phyloP scores from a whole-genome alignment of 345 rosid genomes.

The Eutrema japonicum region DNA sequence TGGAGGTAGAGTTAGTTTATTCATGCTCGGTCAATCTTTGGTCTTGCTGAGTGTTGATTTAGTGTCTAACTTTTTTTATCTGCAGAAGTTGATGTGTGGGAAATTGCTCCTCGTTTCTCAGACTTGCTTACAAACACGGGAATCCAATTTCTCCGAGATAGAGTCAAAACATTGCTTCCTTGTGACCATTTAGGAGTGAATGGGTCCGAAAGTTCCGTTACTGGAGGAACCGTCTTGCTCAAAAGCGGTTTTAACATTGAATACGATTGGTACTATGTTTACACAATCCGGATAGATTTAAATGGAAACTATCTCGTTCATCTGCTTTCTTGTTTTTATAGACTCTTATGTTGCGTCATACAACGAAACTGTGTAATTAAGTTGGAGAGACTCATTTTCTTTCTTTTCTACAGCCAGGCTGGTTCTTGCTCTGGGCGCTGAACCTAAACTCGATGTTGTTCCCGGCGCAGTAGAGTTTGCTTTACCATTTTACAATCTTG shows the following conservation, averaged over 20 bases:
- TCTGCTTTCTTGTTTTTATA: conserved; percentile 14
- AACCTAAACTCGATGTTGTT: conserved; percentile 75
- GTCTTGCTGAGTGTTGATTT: conserved; percentile 20
- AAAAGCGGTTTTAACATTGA: conserved; percentile 80
- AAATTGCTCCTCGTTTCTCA: conserved; percentile 91
- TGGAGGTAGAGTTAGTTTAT: conserved; percentile 58
- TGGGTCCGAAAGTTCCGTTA: conserved; percentile 51
- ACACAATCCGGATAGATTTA: conserved; percentile 2
- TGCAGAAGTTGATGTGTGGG: conserved; percentile 98
- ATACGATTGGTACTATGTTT: conserved; percentile 84
- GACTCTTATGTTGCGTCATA: neutral
- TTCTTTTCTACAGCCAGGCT: conserved; percentile 79
- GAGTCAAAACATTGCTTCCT: conserved; percentile 73
- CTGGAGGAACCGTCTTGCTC: conserved; percentile 84
- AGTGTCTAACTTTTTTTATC: conserved; percentile 1
- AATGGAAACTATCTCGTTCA: neutral
- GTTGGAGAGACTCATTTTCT: conserved; percentile 33
- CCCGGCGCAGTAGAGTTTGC: conserved; percentile 95
- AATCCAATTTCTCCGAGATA: conserved; percentile 74
- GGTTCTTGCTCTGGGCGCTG: conserved; percentile 99
- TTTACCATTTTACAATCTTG: conserved; percentile 80
- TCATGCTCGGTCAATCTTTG: conserved; percentile 17
- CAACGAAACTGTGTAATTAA: neutral
- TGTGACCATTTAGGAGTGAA: conserved; percentile 61
- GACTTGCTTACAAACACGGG: conserved; percentile 81